phyloP scores from a whole-genome alignment of 345 rosid genomes.

The Physaria fendleri region DNA sequence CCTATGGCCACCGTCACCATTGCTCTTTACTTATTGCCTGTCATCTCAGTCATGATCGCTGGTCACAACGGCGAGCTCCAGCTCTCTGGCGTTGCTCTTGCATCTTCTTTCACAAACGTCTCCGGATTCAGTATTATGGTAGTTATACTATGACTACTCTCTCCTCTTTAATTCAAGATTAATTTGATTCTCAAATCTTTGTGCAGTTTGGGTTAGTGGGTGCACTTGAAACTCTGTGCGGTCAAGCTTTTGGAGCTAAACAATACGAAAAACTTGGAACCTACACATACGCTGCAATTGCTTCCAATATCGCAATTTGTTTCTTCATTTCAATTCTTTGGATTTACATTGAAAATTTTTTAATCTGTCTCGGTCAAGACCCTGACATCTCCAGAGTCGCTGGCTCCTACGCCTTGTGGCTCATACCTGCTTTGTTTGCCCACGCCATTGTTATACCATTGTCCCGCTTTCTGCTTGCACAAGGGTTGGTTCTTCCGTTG shows the following conservation, averaged over 20 bases:
- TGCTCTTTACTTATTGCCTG: slow-evolving; percentile 1
- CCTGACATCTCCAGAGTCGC: slow-evolving; percentile 21
- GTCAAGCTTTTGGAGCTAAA: slow-evolving; percentile 32
- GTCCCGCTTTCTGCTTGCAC: slow-evolving; percentile 17
- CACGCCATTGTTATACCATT: slow-evolving; percentile 17
- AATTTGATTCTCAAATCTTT: neutral
- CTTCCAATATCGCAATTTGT: slow-evolving; percentile 19
- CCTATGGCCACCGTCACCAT: slow-evolving; percentile 3
- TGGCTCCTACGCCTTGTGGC: slow-evolving; percentile 18
- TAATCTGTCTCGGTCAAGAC: slow-evolving; percentile 23
- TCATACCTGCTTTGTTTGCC: slow-evolving; percentile 25
- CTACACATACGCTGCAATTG: slow-evolving; percentile 19
- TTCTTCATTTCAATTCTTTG: slow-evolving; percentile 16
- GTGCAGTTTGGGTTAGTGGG: slow-evolving; percentile 22
- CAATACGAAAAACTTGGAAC: slow-evolving; percentile 19
- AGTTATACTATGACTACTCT: neutral
- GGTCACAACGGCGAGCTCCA: slow-evolving; percentile 6
- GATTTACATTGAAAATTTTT: slow-evolving; percentile 16
- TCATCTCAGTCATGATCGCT: slow-evolving; percentile 6
- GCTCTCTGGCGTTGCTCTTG: slow-evolving; percentile 11
- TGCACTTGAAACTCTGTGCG: slow-evolving; percentile 27
- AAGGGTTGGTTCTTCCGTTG: slow-evolving; percentile 23
- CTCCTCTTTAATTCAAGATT: neutral
- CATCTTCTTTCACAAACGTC: neutral
- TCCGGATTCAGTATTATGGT: neutral